Evolutionary conservation across 2,329 filamentous ascomycete species (phyloP), one percentile per base, ranked within the genome.

Genomic region (Phaeophleospora eucalypticola): DNA sequence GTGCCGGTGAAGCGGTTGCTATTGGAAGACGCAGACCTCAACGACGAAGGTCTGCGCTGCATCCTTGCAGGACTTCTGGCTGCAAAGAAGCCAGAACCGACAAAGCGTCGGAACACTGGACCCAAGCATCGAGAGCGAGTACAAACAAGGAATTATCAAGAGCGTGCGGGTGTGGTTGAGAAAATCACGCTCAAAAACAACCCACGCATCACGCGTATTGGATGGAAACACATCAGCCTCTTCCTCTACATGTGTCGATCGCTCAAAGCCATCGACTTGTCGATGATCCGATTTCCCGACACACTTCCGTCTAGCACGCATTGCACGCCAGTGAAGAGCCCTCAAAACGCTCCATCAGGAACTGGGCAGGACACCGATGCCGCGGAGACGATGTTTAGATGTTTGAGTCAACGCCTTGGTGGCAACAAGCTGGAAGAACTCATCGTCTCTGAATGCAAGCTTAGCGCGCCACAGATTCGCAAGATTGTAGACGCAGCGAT

Each of bases 231-330:
- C 63, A 83, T 97, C 47, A 86, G 85, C 34, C 73, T 95, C 4
- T 98, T 97, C 64, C 76, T 95, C 43, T 88, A 95, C 68, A 84
- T 96, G 73, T 95, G 88, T 58, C 84, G 83, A 52, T 89, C 89
- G 1, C 74, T 98, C 46, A 90, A 89, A 65, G 85, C 80, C 4
- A 79, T 97, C 18, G 93, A 98, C 65, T 66, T 97, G 20, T 95
- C 90, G 1, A 85, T 87, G 60, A 84, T 95, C 48, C 79, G 81
- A 2, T 91, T 97, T 54, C 89, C 88, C 2, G 70, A 72, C 36
- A 58, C 64, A 3, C 55, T 64, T 24, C 60, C 63, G 8, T 46
- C 59, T 10, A 57, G 51, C 35, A 35, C 58, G 20, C 56, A 57
- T 4, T 45, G 45, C 6, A 54, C 45, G 8, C 54, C 54, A 1